Evolutionary conservation across 805 yeast genomes (phyloP).

Genomic region (Ogataea glucozyma): DNA sequence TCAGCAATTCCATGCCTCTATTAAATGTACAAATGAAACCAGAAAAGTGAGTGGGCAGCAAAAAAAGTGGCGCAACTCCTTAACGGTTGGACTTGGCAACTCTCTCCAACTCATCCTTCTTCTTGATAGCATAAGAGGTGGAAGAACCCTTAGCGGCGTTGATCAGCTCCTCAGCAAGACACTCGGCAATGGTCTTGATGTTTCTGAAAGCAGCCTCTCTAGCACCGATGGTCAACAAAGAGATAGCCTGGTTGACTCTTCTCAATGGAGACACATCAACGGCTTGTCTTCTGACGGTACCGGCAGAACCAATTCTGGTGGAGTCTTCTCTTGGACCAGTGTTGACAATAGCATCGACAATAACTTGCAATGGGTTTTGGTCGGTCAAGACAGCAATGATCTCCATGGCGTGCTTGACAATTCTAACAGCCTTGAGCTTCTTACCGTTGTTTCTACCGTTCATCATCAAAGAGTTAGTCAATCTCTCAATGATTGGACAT

Average conservation of each 20-base stretch:
- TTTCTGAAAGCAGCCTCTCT: conserved; percentile 99
- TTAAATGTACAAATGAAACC: conserved; percentile 13
- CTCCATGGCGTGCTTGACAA: conserved; percentile 98
- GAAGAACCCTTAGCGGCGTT: conserved; percentile 99
- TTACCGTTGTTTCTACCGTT: conserved; percentile 99
- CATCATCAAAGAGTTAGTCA: conserved; percentile 99
- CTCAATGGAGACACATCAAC: conserved; percentile 99
- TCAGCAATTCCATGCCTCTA: conserved; percentile 9
- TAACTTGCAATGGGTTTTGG: conserved; percentile 98
- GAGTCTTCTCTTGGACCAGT: conserved; percentile 99
- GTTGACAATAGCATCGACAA: conserved; percentile 99
- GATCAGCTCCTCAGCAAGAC: conserved; percentile 99
- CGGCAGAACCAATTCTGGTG: conserved; percentile 99
- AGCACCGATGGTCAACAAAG: conserved; percentile 98
- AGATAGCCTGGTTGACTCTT: conserved; percentile 99
- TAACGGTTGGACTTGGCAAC: conserved; percentile 99
- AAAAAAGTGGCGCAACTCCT: conserved; percentile 28
- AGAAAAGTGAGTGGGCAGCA: conserved; percentile 3
- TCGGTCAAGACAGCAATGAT: conserved; percentile 96
- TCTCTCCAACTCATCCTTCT: conserved; percentile 99
- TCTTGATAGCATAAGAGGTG: conserved; percentile 99
- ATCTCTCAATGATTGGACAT: conserved; percentile 99
- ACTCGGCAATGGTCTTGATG: conserved; percentile 99
- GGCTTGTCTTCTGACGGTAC: conserved; percentile 99
- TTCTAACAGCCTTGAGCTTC: conserved; percentile 99